A percentile compares a stretch with the other conserved stretches of the same genome.
phyloP scores from a whole-genome alignment of 1,139 yeast species.

The Yamadazyma diddensiae region DNA sequence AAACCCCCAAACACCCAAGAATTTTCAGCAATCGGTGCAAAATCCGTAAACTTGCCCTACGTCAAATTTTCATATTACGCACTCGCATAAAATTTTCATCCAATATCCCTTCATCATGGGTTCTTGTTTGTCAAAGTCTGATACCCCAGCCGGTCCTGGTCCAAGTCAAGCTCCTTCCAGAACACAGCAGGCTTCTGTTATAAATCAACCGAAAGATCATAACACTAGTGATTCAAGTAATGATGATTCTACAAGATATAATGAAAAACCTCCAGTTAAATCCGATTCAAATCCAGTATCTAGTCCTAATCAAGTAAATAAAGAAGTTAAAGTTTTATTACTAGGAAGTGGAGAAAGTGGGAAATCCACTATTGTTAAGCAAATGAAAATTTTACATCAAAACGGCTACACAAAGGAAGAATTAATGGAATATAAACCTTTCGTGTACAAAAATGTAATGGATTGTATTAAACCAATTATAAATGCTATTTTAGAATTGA shows the following conservation, averaged over 20 bases:
- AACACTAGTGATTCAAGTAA: constrained; percentile 21
- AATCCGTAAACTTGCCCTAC: no score
- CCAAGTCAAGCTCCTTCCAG: neutral
- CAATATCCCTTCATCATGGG: constrained; percentile 6
- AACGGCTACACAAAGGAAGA: constrained; percentile 67
- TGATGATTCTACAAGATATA: constrained; percentile 15
- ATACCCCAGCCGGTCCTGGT: constrained; percentile 10
- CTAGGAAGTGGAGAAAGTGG: constrained; percentile 83
- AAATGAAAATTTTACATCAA: constrained; percentile 70
- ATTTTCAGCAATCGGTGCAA: no score
- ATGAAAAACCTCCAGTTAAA: constrained; percentile 9
- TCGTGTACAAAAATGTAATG: constrained; percentile 63
- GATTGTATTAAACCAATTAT: constrained; percentile 65
- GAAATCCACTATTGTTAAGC: constrained; percentile 73
- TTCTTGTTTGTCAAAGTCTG: constrained; percentile 10
- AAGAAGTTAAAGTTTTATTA: constrained; percentile 60
- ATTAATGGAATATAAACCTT: constrained; percentile 61
- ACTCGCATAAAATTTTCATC: no score
- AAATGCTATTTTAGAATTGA: constrained; percentile 51
- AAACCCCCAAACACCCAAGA: no score
- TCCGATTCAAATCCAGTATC: neutral
- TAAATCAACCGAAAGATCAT: constrained; percentile 7
- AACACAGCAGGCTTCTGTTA: neutral
- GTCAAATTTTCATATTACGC: no score
- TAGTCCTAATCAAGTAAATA: constrained; percentile 15